Percentiles rank a stretch among this genome's conserved stretches.
Conservation (phyloP, 495 filamentous ascomycete species). For the Aspergillus campestris region DNA sequence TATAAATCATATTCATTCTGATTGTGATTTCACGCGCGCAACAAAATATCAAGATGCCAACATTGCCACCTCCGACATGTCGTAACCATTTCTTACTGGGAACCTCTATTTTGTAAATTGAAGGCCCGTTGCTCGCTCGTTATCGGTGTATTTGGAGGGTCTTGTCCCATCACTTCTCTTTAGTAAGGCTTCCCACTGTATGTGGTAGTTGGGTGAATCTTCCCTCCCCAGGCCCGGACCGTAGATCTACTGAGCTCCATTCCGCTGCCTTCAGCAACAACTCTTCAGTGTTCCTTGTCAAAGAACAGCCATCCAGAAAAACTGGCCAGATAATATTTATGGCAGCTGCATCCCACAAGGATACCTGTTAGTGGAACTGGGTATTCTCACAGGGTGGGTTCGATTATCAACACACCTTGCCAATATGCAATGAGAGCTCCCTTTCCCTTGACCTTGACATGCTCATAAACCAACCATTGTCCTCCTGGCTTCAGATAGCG, state of each 20-base stretch:
- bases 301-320: constrained; percentile 3
- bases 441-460: not conserved
- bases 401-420: constrained; percentile 6
- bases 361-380: no score
- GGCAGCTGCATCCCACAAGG: not conserved
- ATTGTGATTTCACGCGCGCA: no score
- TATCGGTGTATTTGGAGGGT: no score
- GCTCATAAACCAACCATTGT: constrained; percentile 5
- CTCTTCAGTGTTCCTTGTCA: constrained; percentile 1
- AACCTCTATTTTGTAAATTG: no score
- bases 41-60: no score
- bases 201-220: constrained; percentile 1
- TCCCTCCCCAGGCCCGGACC: not conserved
- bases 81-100: no score
- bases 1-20: no score
- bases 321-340: constrained; percentile 1
- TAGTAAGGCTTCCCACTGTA: no score
- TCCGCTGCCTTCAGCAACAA: not conserved
- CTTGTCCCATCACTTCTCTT: no score
- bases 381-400: no score
- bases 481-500: not conserved
- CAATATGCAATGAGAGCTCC: not conserved
- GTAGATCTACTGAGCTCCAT: constrained; percentile 1
- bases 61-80: no score
- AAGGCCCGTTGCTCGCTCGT: no score